Evolutionary conservation across 768 basidiomycete genomes (phyloP).

Genomic region (Tricholoma hemisulphureum): DNA sequence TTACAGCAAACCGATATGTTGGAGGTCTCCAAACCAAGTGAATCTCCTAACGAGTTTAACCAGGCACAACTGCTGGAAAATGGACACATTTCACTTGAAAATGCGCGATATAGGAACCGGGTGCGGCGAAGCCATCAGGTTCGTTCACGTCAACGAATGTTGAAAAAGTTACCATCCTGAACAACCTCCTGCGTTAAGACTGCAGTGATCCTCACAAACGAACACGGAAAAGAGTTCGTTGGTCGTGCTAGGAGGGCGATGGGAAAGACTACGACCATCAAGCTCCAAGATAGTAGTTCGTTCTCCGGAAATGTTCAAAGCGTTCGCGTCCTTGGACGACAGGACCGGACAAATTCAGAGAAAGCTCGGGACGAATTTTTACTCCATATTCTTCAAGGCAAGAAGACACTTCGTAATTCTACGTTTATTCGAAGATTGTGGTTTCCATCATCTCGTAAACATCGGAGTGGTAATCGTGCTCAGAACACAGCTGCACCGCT

Average conservation of each 20-base stretch:
- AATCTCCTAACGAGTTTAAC: constrained; percentile 33
- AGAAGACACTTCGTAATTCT: constrained; percentile 26
- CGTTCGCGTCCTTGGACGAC: constrained; percentile 42
- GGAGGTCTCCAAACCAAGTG: constrained; percentile 32
- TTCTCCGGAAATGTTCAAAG: constrained; percentile 24
- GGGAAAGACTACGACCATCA: constrained; percentile 38
- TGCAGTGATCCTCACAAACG: constrained; percentile 34
- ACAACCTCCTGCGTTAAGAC: constrained; percentile 20
- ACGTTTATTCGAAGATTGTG: constrained; percentile 39
- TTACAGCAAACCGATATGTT: constrained; percentile 33
- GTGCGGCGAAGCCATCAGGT: constrained; percentile 39
- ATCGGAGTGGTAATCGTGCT: background rate
- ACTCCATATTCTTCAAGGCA: constrained; percentile 33
- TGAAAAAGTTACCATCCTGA: background rate
- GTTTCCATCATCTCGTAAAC: constrained; percentile 31
- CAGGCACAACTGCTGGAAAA: constrained; percentile 20
- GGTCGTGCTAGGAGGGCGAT: constrained; percentile 30
- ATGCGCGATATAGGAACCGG: constrained; percentile 42
- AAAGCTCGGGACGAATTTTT: constrained; percentile 38
- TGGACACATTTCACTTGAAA: constrained; percentile 31
- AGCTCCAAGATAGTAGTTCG: constrained; percentile 16
- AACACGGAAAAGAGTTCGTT: constrained; percentile 26
- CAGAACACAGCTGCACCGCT: background rate
- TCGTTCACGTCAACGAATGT: background rate
- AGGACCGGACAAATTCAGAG: constrained; percentile 39